A percentile compares a stretch with the other conserved stretches of the same genome.
Evolutionary conservation across 345 rosid species (phyloP).

Genomic region (Salix koriyanagi): DNA sequence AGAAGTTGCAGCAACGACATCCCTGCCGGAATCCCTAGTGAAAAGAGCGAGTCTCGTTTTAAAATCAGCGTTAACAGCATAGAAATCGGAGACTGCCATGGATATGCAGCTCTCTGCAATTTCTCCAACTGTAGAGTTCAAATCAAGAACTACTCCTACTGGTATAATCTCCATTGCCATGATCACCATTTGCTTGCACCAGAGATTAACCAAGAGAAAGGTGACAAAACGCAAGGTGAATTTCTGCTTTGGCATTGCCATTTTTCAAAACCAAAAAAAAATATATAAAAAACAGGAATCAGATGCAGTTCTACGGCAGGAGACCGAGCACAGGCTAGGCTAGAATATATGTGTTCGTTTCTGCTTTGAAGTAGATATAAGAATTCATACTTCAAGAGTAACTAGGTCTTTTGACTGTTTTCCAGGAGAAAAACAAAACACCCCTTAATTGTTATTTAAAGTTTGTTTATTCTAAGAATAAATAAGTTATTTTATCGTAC

Average conservation of each 20-base stretch:
- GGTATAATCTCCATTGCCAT: not conserved
- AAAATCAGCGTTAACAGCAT: constrained; percentile 18
- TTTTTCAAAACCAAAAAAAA: not conserved
- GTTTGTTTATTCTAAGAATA: no score
- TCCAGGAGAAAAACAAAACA: no score
- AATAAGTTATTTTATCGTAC: no score
- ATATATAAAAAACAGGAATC: no score
- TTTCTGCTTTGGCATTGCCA: not conserved
- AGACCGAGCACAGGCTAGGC: no score
- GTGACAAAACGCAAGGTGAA: not conserved
- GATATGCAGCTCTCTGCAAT: constrained; percentile 18
- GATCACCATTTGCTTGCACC: not conserved
- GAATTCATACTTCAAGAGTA: no score
- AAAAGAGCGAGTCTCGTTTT: constrained; percentile 19
- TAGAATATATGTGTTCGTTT: no score
- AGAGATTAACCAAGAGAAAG: not conserved
- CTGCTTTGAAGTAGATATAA: no score
- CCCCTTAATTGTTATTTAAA: no score
- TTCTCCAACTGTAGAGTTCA: constrained; percentile 12
- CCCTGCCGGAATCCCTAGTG: constrained; percentile 24
- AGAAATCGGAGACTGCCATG: constrained; percentile 31
- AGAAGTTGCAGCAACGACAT: constrained; percentile 31
- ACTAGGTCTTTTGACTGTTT: no score
- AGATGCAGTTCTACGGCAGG: no score
- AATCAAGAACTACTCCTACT: constrained; percentile 40